These are phyloP conservation scores for Acanthamoeba lenticulata DNA, from an alignment of 208 protist species.

Conservation along the genomic window DNA sequence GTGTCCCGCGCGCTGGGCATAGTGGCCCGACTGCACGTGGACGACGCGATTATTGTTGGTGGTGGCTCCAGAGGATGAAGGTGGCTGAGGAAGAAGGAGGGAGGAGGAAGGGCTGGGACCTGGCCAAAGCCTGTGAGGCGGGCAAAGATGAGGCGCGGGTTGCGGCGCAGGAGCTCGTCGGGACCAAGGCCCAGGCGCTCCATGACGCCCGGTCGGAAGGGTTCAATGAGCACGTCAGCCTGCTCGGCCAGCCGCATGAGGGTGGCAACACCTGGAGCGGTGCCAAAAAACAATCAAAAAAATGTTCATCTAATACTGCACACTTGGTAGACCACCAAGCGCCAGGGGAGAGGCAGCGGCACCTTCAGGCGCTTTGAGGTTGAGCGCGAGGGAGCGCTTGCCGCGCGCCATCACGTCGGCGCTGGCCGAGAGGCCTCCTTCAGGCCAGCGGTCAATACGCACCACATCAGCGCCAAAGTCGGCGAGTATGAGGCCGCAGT, in stretches of 20 bases:
- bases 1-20: constrained; percentile 80
- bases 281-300: too few relatives aligned
- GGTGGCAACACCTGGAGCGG: constrained; percentile 62
- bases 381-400: constrained; percentile 70
- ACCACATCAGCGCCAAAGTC: constrained; percentile 88
- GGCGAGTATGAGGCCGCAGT: constrained; percentile 83
- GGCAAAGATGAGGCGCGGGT: constrained; percentile 82
- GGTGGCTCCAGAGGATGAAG: too few relatives aligned
- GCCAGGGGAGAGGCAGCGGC: too few relatives aligned
- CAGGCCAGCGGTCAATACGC: constrained; percentile 78
- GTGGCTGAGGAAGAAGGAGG: neutral
- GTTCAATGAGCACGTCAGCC: constrained; percentile 86
- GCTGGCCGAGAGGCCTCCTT: neutral
- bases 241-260: constrained; percentile 66
- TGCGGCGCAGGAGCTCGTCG: constrained; percentile 60
- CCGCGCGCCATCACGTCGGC: constrained; percentile 56
- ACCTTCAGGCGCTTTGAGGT: constrained; percentile 9
- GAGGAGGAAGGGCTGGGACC: neutral
- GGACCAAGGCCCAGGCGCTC: constrained; percentile 81
- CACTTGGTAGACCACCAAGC: too few relatives aligned
- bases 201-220: constrained; percentile 85
- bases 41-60: neutral
- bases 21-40: neutral
- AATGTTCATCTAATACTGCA: neutral
- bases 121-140: constrained; percentile 86